Percentiles rank a stretch among this genome's conserved stretches.
phyloP scores from a whole-genome alignment of 345 rosid genomes.

The Durio zibethinus region DNA sequence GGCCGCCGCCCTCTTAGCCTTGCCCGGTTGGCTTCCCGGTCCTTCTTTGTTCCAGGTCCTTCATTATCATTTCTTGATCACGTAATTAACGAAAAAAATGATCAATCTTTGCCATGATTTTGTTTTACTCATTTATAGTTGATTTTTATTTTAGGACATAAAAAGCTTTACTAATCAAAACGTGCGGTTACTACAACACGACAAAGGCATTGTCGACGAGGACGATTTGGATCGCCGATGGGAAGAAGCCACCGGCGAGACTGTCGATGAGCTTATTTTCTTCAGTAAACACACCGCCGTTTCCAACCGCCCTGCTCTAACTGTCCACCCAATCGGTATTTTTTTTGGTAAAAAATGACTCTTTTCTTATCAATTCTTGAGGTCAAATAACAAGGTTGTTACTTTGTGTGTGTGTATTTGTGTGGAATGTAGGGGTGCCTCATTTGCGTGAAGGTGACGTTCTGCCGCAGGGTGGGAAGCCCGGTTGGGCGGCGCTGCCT shows the following conservation, averaged over 20 bases:
- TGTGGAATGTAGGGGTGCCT: conserved; percentile 55
- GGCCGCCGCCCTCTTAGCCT: conserved; percentile 62
- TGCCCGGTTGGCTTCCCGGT: conserved; percentile 63
- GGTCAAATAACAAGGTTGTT: background rate
- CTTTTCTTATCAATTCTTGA: background rate
- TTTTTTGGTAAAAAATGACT: background rate
- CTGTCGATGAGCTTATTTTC: conserved; percentile 76
- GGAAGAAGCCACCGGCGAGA: conserved; percentile 80
- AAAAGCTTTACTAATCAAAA: conserved; percentile 49
- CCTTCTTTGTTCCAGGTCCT: conserved; percentile 42
- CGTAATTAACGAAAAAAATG: background rate
- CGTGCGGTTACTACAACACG: conserved; percentile 67
- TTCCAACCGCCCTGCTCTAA: conserved; percentile 85
- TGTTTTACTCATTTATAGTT: background rate
- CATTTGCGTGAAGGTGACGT: conserved; percentile 76
- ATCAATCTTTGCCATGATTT: background rate
- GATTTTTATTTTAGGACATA: conserved; percentile 37
- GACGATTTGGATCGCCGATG: conserved; percentile 82
- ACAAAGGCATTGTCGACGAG: conserved; percentile 57
- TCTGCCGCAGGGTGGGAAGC: conserved; percentile 85
- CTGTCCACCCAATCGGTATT: conserved; percentile 84
- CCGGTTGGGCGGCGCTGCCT: conserved; percentile 91
- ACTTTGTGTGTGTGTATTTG: background rate
- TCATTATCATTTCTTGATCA: background rate
- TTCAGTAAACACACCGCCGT: conserved; percentile 92